These are phyloP conservation scores for Plasmodium fragile DNA, from an alignment of 169 alveolate genomes.

Conservation along the genomic window DNA sequence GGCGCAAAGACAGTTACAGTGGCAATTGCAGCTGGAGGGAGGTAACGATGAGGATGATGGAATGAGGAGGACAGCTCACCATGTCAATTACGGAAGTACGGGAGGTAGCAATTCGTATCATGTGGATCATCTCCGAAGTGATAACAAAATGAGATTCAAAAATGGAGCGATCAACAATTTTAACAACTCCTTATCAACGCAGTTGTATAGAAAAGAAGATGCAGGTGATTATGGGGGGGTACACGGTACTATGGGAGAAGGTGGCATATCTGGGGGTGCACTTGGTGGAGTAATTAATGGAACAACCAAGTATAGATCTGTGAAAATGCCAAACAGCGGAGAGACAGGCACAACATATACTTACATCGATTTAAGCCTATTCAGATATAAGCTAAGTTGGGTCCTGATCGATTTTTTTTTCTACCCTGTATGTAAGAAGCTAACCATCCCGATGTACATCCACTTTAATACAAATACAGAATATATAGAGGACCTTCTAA, in stretches of 20 bases:
- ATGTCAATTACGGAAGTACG: neutral
- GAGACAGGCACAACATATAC: neutral
- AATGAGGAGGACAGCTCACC: neutral
- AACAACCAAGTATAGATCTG: neutral
- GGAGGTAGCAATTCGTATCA: neutral
- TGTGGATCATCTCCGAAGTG: neutral
- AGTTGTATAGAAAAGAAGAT: slow-evolving; percentile 9
- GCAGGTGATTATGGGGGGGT: neutral
- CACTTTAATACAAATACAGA: slow-evolving; percentile 59
- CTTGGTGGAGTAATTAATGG: neutral
- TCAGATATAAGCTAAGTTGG: slow-evolving; percentile 76
- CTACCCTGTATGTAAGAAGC: slow-evolving; percentile 58
- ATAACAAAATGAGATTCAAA: neutral
- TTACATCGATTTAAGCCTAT: slow-evolving; percentile 56
- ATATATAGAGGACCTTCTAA: slow-evolving; percentile 47
- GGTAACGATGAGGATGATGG: neutral
- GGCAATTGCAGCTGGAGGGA: neutral
- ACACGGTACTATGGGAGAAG: neutral
- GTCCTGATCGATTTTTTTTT: slow-evolving; percentile 64
- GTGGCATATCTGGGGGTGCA: neutral
- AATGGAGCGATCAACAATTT: neutral
- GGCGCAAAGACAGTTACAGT: neutral
- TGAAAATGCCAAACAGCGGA: neutral
- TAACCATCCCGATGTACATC: slow-evolving; percentile 64
- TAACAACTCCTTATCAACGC: neutral